These are phyloP conservation scores for Mycena galopus DNA, from an alignment of 768 basidiomycete species.

Conservation along the genomic window DNA sequence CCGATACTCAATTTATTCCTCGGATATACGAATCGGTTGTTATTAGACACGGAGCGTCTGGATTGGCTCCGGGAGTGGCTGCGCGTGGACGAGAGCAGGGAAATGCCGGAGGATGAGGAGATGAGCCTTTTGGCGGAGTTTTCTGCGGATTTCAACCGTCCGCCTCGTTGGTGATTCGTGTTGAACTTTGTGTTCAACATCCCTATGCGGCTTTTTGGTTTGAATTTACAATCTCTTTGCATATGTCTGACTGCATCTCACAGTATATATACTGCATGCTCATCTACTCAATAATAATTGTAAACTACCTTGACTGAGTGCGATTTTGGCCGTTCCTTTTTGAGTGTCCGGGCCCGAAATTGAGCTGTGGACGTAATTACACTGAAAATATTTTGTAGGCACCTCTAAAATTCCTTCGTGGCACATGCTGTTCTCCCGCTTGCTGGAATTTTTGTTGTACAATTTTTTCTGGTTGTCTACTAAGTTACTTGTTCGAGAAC, in stretches of 20 bases:
- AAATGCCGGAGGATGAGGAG: constrained; percentile 33
- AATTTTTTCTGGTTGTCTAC: no score
- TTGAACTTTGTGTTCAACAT: background rate
- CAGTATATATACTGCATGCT: background rate
- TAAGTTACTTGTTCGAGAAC: constrained; percentile 11
- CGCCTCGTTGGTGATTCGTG: constrained; percentile 3
- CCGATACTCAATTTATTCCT: constrained; percentile 30
- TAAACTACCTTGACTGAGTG: no score
- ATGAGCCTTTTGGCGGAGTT: constrained; percentile 28
- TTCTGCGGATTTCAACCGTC: constrained; percentile 15
- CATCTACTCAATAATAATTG: background rate
- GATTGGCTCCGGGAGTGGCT: constrained; percentile 27
- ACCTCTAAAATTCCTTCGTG: no score
- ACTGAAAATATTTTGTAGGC: no score
- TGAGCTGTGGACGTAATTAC: no score
- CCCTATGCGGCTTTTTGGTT: background rate
- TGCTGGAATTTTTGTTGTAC: no score
- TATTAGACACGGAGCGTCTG: constrained; percentile 29
- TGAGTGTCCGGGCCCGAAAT: no score
- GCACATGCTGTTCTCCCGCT: no score
- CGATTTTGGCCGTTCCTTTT: no score
- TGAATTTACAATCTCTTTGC: background rate
- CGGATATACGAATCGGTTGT: constrained; percentile 29
- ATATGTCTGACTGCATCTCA: background rate
- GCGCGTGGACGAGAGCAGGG: constrained; percentile 22